Conservation (phyloP, 352 stramenopile species). For the Pythium apleroticum region DNA sequence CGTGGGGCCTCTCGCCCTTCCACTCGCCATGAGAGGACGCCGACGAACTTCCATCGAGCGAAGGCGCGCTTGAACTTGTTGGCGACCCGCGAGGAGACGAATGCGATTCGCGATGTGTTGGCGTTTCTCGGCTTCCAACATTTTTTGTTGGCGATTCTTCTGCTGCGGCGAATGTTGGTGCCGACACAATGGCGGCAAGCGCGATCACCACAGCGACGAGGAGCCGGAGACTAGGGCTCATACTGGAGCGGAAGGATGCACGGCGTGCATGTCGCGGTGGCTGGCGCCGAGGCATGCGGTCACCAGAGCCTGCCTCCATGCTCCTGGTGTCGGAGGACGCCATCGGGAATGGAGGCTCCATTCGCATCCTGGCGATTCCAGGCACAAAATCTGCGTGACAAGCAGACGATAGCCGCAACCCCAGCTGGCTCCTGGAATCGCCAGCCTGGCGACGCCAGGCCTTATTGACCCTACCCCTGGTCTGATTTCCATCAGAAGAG, state of each 20-base stretch:
- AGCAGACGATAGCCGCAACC: conserved; percentile 7
- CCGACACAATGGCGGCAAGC: background rate
- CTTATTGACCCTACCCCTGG: no score
- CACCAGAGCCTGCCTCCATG: background rate
- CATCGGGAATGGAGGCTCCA: background rate
- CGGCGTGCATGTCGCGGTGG: background rate
- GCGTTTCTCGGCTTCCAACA: background rate
- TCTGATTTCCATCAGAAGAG: no score
- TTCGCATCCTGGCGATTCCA: background rate
- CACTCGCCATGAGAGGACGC: background rate
- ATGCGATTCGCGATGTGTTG: background rate
- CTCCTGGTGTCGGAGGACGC: background rate
- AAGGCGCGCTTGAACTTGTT: background rate
- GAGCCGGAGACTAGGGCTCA: background rate
- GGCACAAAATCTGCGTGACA: conserved; percentile 1
- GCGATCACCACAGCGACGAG: background rate
- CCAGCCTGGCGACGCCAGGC: no score
- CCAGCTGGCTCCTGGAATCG: conserved; percentile 3
- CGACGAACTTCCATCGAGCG: background rate
- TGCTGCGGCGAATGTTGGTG: background rate
- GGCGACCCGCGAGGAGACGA: background rate
- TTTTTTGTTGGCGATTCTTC: background rate
- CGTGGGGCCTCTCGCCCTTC: background rate
- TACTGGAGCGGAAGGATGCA: background rate
- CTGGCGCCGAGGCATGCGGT: background rate